Conservation (phyloP, 495 filamentous ascomycete species). For the Podospora pseudopauciseta region DNA sequence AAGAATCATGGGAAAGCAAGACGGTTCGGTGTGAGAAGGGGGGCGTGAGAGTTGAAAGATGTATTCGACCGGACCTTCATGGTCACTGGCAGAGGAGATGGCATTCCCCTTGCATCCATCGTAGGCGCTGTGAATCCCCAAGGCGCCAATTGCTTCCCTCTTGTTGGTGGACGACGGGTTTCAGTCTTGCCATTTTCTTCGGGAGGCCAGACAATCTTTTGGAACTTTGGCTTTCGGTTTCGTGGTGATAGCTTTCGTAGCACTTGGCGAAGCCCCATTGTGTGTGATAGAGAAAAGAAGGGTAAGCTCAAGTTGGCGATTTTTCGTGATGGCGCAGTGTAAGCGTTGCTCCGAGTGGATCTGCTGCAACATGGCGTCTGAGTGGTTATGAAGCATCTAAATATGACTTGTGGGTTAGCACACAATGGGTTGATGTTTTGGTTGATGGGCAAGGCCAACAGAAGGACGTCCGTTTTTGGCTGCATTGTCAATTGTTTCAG, state of each 20-base stretch:
- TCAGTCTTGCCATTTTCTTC: constrained; percentile 2
- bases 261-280: constrained; percentile 13
- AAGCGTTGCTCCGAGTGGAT: not conserved
- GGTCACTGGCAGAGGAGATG: not conserved
- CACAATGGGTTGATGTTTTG: not conserved
- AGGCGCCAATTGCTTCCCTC: constrained; percentile 14
- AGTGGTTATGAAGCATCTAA: not conserved
- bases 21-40: constrained; percentile 2
- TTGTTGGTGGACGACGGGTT: constrained; percentile 11
- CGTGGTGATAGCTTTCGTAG: constrained; percentile 6
- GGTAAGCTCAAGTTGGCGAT: not conserved
- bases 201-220: constrained; percentile 6
- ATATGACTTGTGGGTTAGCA: not conserved
- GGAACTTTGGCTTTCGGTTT: constrained; percentile 8
- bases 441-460: constrained; percentile 1
- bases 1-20: not conserved
- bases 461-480: not conserved
- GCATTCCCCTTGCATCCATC: not conserved
- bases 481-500: not conserved
- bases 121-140: constrained; percentile 2
- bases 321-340: not conserved
- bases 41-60: constrained; percentile 18
- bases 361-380: not conserved
- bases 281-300: not conserved
- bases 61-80: constrained; percentile 11